Conservation (phyloP, 371 early-diverging fungal species). For the Haplosporangium sp. region DNA sequence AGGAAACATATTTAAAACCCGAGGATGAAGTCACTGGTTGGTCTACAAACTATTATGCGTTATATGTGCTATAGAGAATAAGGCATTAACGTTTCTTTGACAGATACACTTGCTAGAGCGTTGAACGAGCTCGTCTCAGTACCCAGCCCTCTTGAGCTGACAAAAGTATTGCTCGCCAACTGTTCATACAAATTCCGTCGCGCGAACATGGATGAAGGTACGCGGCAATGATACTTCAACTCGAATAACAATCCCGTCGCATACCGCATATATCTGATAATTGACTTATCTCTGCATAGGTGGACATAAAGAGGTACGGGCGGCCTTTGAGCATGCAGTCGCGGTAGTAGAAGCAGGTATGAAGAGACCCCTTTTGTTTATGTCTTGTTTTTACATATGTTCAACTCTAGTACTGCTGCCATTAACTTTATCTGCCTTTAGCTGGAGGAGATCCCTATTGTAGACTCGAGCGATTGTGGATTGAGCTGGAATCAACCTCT, state of each 20-base stretch:
- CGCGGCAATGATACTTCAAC: neutral
- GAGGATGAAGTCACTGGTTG: slow-evolving; percentile 27
- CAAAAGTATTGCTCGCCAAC: slow-evolving; percentile 27
- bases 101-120: slow-evolving; percentile 26
- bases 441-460: slow-evolving; percentile 50
- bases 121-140: slow-evolving; percentile 14
- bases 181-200: slow-evolving; percentile 23
- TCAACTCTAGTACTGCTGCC: no score
- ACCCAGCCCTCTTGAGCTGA: slow-evolving; percentile 30
- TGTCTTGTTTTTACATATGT: no score
- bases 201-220: slow-evolving; percentile 23
- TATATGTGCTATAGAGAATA: neutral
- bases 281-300: slow-evolving; percentile 4
- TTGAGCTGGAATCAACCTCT: slow-evolving; percentile 27
- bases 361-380: neutral
- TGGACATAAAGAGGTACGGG: slow-evolving; percentile 16
- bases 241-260: neutral
- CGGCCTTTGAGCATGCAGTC: slow-evolving; percentile 32
- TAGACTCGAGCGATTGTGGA: slow-evolving; percentile 38
- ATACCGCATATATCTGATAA: neutral
- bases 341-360: slow-evolving; percentile 27
- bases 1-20: slow-evolving; percentile 29
- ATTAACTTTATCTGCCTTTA: neutral
- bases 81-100: neutral
- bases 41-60: neutral